Evolutionary conservation across 306 rosid genomes (phyloP).

Genomic region (Malus sieversii): DNA sequence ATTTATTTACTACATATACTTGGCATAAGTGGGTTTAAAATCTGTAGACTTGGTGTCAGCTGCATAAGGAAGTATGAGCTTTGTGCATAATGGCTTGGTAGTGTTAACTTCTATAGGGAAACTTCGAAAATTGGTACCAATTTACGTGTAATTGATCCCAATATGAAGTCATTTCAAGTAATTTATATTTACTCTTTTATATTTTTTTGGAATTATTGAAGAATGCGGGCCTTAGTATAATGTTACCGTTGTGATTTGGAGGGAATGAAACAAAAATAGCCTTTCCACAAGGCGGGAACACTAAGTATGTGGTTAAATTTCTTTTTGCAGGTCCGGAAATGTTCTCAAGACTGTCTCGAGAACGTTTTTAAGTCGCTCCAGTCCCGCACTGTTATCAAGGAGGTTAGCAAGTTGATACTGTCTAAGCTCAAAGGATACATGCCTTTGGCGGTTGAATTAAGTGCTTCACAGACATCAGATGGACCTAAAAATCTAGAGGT

Average conservation of each 20-base stretch:
- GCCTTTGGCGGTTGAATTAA: constrained; percentile 42
- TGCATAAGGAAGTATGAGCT: neutral
- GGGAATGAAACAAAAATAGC: neutral
- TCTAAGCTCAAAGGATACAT: constrained; percentile 51
- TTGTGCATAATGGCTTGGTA: neutral
- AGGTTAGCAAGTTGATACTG: constrained; percentile 71
- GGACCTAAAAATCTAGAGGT: constrained; percentile 54
- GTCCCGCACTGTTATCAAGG: constrained; percentile 41
- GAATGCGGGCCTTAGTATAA: neutral
- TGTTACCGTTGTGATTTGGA: neutral
- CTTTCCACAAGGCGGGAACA: neutral
- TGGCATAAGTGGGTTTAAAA: neutral
- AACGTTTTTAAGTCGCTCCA: constrained; percentile 48
- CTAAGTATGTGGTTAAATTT: neutral
- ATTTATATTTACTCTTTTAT: neutral
- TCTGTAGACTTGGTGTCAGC: neutral
- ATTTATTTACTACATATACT: neutral
- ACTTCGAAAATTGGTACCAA: neutral
- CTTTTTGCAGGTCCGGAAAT: constrained; percentile 64
- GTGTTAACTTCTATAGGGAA: neutral
- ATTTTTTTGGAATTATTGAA: neutral
- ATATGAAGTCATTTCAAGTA: neutral
- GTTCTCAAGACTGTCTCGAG: constrained; percentile 77
- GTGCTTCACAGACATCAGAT: constrained; percentile 23
- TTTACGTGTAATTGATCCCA: neutral